Evolutionary conservation across 2,329 filamentous ascomycete genomes (phyloP), one percentile per base, ranked within the genome.

Genomic region (Fusarium pseudocircinatum): DNA sequence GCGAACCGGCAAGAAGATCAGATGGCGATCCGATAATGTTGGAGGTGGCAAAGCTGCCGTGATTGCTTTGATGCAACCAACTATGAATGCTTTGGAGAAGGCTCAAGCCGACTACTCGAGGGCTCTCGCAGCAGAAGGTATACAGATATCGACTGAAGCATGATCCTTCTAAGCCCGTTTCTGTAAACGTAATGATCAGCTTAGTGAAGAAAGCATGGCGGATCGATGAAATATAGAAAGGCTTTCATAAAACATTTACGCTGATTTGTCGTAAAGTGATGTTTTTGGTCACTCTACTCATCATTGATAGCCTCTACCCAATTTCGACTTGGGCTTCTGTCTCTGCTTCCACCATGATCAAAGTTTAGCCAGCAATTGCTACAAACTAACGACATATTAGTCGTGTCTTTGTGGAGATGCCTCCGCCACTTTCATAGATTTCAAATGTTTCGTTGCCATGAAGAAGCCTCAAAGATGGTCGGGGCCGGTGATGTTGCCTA

Each of bases 11-110:
- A 93, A 92, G 83, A 94, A 92, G 82, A 85, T 92, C 32, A 89
- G 89, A 67, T 90, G 93, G 81, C 93, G 93, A 78, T 84, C 90
- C 24, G 89, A 89, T 44, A 88, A 87, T 64, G 87, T 96, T 22
- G 89, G 89, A 15, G 96, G 96, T 9, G 96, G 96, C 0, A 88
- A 88, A 72, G 90, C 91, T 71, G 93, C 92, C 6, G 94, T 98
- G 7, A 87, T 91, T 74, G 90, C 91, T 74, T 87, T 98, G 76
- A 90, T 97, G 81, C 89, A 89, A 64, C 94, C 94, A 9, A 93
- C 94, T 9, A 85, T 93, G 16, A 86, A 88, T 75, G 92, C 94
- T 18, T 83, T 98, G 68, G 87, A 90, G 65, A 89, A 88, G 74
- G 95, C 95, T 11, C 86, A 90, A 71, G 86, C 83, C n/a, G 89